Percentiles rank a stretch among this genome's conserved stretches.
Evolutionary conservation across 2,329 filamentous ascomycete genomes (phyloP).

Genomic region (Fusarium agapanthi): DNA sequence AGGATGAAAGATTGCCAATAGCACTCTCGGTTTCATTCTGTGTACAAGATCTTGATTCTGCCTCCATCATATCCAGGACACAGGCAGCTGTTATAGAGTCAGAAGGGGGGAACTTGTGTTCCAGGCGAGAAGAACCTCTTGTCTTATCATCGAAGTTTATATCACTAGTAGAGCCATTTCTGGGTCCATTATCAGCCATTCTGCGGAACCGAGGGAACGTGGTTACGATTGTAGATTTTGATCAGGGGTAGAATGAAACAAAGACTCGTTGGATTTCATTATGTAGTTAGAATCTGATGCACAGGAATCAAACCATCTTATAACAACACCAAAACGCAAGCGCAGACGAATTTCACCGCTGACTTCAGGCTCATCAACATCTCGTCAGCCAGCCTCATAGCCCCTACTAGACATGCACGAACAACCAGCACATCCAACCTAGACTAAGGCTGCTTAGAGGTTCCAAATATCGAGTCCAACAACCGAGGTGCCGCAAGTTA

Average conservation of each 20-base stretch:
- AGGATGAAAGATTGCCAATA: not conserved
- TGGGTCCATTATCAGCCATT: not conserved
- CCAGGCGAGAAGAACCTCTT: too few species aligned
- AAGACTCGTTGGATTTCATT: not conserved
- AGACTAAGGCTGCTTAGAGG: not conserved
- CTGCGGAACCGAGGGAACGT: not conserved
- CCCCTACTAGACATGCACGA: slow-evolving; percentile 1
- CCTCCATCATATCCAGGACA: not conserved
- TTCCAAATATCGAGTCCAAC: not conserved
- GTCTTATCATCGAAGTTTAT: not conserved
- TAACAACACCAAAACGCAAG: not conserved
- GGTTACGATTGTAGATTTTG: not conserved
- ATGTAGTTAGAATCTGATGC: not conserved
- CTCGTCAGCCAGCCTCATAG: slow-evolving; percentile 10
- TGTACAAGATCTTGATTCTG: not conserved
- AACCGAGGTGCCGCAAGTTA: not conserved
- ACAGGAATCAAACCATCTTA: not conserved
- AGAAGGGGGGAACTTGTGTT: not conserved
- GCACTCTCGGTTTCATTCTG: not conserved
- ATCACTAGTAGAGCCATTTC: not conserved
- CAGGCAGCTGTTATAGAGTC: not conserved
- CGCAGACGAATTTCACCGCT: not conserved
- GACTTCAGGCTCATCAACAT: not conserved
- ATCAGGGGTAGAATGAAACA: not conserved
- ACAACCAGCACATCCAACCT: not conserved